A percentile compares a stretch with the other conserved stretches of the same genome.
Evolutionary conservation across 2,329 filamentous ascomycete genomes (phyloP).

Genomic region (Tothia fuscella): DNA sequence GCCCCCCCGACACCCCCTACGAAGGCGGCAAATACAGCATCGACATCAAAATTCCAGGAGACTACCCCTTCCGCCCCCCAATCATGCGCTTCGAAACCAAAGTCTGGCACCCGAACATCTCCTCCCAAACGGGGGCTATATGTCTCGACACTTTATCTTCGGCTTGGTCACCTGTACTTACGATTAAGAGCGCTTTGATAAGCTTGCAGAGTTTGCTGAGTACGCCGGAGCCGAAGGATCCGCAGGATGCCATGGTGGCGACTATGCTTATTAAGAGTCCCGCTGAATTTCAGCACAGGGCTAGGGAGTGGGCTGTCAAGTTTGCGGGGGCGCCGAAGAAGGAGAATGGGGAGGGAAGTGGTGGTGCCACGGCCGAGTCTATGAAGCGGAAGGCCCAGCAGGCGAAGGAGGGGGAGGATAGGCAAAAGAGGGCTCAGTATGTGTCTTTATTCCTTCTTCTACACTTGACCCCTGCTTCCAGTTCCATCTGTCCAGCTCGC

Average conservation of each 20-base stretch:
- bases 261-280: slow-evolving; percentile 75
- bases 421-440: slow-evolving; percentile 43
- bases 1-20: slow-evolving; percentile 87
- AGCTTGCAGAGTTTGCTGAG: slow-evolving; percentile 88
- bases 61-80: slow-evolving; percentile 90
- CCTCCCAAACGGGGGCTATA: slow-evolving; percentile 88
- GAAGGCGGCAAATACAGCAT: slow-evolving; percentile 72
- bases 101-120: slow-evolving; percentile 96
- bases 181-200: slow-evolving; percentile 88
- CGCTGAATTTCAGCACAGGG: slow-evolving; percentile 65
- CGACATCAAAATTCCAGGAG: slow-evolving; percentile 75
- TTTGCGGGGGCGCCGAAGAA: slow-evolving; percentile 64
- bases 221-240: slow-evolving; percentile 88
- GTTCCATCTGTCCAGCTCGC: not conserved
- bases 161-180: slow-evolving; percentile 92
- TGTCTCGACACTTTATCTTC: slow-evolving; percentile 84
- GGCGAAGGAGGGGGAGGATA: slow-evolving; percentile 44
- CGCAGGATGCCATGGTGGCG: slow-evolving; percentile 92
- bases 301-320: slow-evolving; percentile 80
- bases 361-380: slow-evolving; percentile 40
- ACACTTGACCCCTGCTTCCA: not conserved
- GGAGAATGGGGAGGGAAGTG: slow-evolving; percentile 41
- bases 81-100: slow-evolving; percentile 84
- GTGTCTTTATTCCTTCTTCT: slow-evolving; percentile 17
- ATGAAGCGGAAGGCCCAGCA: slow-evolving; percentile 42